phyloP scores from a whole-genome alignment of 345 rosid genomes.

The Moricandia moricandioides region DNA sequence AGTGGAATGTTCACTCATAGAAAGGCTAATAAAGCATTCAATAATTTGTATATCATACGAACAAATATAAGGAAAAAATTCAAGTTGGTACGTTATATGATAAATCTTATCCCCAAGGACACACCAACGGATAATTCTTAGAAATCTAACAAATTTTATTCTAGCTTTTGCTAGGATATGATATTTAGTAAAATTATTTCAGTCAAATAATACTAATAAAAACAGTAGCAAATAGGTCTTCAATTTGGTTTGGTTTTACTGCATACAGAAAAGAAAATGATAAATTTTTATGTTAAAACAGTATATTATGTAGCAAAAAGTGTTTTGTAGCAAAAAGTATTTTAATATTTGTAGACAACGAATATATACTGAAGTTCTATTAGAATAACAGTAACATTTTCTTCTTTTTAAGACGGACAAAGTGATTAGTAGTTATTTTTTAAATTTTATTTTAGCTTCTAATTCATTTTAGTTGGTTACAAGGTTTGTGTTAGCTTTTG shows the following conservation, averaged over 20 bases:
- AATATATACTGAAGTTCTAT: background rate
- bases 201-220: background rate
- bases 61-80: background rate
- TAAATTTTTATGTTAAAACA: too few species aligned
- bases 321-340: too few species aligned
- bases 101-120: slow-evolving; percentile 2
- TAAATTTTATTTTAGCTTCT: background rate
- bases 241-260: background rate
- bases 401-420: background rate
- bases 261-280: too few species aligned
- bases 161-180: background rate
- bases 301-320: background rate
- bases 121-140: background rate
- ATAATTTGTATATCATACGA: too few species aligned
- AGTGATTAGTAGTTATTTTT: background rate
- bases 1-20: too few species aligned
- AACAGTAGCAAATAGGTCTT: background rate
- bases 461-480: background rate
- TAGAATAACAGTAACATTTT: background rate
- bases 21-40: too few species aligned
- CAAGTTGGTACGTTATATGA: too few species aligned
- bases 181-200: background rate
- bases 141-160: background rate
- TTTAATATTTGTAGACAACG: too few species aligned
- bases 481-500: background rate